Evolutionary conservation across 352 stramenopile species (phyloP).

Genomic region (Globisporangium viniferum): DNA sequence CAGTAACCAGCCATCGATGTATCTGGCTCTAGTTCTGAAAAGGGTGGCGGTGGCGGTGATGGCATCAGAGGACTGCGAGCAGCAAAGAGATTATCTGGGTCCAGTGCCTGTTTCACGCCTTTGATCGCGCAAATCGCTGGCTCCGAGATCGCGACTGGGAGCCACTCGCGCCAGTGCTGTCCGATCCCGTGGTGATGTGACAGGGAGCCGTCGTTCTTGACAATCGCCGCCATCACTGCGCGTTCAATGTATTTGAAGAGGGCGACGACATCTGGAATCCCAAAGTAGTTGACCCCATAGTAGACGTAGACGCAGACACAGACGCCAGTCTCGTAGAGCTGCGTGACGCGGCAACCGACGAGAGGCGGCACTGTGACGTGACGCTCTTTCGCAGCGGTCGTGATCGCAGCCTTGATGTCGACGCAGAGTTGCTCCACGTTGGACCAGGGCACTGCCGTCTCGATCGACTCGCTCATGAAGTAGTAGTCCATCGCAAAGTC

Average conservation of each 20-base stretch:
- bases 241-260: conserved; percentile 83
- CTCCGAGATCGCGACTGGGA: conserved; percentile 77
- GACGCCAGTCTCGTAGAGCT: conserved; percentile 94
- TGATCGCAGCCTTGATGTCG: conserved; percentile 59
- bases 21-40: no score
- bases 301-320: conserved; percentile 92
- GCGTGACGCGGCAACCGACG: conserved; percentile 91
- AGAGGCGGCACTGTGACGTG: conserved; percentile 47
- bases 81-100: conserved; percentile 34
- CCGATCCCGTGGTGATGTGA: conserved; percentile 96
- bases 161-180: conserved; percentile 88
- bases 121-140: conserved; percentile 62
- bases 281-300: conserved; percentile 92
- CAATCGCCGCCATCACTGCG: conserved; percentile 79
- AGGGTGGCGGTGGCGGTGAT: no score
- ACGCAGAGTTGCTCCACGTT: conserved; percentile 52
- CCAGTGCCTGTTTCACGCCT: conserved; percentile 86
- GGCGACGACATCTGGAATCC: conserved; percentile 71
- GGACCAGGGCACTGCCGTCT: conserved; percentile 83
- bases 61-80: no score
- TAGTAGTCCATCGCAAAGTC: conserved; percentile 93
- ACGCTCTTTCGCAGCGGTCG: conserved; percentile 42
- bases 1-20: no score
- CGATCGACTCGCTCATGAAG: conserved; percentile 90
- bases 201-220: conserved; percentile 88